Percentiles rank a stretch among this genome's conserved stretches.
phyloP scores from a whole-genome alignment of 257 asterid species.

The Ophiorrhiza pumila region DNA sequence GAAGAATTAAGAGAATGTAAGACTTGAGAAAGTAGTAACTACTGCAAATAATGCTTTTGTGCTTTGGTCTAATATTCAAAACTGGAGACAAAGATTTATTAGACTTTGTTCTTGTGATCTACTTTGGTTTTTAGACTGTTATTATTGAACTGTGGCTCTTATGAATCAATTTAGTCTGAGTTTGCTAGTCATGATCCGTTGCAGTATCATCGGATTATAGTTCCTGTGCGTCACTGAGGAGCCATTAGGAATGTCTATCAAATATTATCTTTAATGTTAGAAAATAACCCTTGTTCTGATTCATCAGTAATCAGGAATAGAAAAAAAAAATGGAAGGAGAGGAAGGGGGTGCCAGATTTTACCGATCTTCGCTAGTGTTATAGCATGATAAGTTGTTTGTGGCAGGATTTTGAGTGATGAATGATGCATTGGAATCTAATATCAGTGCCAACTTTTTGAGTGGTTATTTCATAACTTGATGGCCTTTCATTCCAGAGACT shows the following conservation, averaged over 20 bases:
- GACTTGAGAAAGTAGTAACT: background rate
- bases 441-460: background rate
- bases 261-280: background rate
- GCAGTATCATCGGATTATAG: background rate
- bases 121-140: background rate
- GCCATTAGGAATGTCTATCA: background rate
- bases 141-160: background rate
- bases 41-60: background rate
- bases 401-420: background rate
- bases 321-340: background rate
- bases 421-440: background rate
- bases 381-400: background rate
- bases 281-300: background rate
- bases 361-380: background rate
- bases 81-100: no score
- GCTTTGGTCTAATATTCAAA: background rate
- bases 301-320: background rate
- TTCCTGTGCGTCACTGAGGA: background rate
- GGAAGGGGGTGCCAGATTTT: background rate
- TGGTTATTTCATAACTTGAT: background rate
- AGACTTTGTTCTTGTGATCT: background rate
- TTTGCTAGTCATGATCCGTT: background rate
- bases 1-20: background rate
- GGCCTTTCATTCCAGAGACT: conserved; percentile 43
- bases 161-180: background rate